Conservation (phyloP, 129 eudicot genomes). For the Lactuca sativa region DNA sequence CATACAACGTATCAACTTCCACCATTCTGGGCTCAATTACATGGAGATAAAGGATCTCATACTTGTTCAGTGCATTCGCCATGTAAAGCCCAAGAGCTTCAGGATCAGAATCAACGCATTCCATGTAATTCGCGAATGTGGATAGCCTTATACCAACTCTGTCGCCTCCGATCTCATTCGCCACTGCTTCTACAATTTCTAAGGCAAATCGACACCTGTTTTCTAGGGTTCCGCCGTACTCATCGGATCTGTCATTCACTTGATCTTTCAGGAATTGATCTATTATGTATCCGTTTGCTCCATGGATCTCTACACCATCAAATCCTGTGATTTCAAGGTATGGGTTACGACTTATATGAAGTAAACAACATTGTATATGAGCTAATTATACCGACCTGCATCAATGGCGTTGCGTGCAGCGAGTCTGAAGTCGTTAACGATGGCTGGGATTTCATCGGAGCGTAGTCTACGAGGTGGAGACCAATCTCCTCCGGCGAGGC, state of each 20-base stretch:
- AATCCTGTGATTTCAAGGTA: constrained; percentile 59
- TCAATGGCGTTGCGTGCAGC: constrained; percentile 69
- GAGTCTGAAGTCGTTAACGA: constrained; percentile 50
- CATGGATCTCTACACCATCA: constrained; percentile 67
- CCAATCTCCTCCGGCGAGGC: constrained; percentile 42
- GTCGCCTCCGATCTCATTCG: constrained; percentile 47
- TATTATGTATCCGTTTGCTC: constrained; percentile 59
- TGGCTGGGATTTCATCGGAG: constrained; percentile 37
- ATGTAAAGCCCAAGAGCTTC: constrained; percentile 54
- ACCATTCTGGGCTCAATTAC: constrained; percentile 44
- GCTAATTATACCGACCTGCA: constrained; percentile 42
- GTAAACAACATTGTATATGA: constrained; percentile 39
- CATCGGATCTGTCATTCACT: constrained; percentile 49
- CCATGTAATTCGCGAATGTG: constrained; percentile 42
- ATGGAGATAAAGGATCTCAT: constrained; percentile 34
- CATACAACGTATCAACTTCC: not conserved
- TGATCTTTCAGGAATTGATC: constrained; percentile 61
- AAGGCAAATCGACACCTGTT: constrained; percentile 52
- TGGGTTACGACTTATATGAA: constrained; percentile 53
- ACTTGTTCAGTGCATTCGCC: constrained; percentile 47
- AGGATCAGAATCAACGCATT: constrained; percentile 50
- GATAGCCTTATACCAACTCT: constrained; percentile 56
- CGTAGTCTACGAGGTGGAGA: constrained; percentile 52
- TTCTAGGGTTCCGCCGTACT: constrained; percentile 55
- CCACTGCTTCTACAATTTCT: constrained; percentile 48